These are phyloP conservation scores for Chytriomyces sp. DNA, from an alignment of 192 early-diverging fungal species.

Conservation along the genomic window DNA sequence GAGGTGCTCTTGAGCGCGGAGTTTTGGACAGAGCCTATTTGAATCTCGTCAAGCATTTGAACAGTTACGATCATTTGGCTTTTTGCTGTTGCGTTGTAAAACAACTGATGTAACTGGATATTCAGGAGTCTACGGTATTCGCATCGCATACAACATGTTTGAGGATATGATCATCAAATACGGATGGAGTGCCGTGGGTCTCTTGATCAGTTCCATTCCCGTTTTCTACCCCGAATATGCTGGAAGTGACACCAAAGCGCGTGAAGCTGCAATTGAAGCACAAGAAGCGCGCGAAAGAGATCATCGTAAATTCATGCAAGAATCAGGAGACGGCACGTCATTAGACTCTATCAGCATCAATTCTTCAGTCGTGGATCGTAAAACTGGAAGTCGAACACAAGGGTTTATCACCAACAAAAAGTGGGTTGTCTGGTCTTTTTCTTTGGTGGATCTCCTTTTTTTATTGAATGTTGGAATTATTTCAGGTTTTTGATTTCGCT, in stretches of 20 bases:
- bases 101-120: neutral
- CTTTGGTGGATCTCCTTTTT: neutral
- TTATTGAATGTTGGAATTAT: conserved; percentile 7
- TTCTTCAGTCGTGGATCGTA: conserved; percentile 19
- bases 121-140: conserved; percentile 53
- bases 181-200: conserved; percentile 90
- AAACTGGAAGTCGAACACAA: conserved; percentile 52
- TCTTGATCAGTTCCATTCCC: conserved; percentile 81
- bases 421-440: neutral
- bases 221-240: conserved; percentile 71
- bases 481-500: conserved; percentile 82
- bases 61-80: conserved; percentile 21
- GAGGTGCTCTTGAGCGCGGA: conserved; percentile 47
- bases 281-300: conserved; percentile 18
- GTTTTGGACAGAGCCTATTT: conserved; percentile 55
- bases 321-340: neutral
- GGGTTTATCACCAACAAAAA: conserved; percentile 56
- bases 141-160: conserved; percentile 64
- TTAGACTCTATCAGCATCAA: neutral
- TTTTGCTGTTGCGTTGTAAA: neutral
- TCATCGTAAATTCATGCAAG: neutral
- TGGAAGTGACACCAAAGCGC: conserved; percentile 34
- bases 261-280: conserved; percentile 27
- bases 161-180: conserved; percentile 97
- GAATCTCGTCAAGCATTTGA: conserved; percentile 58